Evolutionary conservation across 805 yeast genomes (phyloP), one percentile per base, ranked within the genome.

Genomic region (Lachancea nothofagi): DNA sequence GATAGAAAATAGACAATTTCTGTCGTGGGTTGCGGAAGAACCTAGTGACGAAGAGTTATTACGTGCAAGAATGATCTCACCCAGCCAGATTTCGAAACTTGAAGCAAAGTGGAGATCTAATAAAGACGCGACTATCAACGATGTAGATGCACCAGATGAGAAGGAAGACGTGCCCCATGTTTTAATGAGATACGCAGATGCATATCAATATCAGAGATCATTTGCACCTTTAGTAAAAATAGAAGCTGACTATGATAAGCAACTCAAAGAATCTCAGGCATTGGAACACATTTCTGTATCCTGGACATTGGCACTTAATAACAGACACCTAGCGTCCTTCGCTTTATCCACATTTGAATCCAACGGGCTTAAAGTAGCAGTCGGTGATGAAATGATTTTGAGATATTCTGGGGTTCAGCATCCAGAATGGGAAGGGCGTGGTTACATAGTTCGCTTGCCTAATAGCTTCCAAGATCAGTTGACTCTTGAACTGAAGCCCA

Each of bases 41-140:
- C 95, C 96, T 0, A 52, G 69, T 1, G 87, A 80, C 40, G 85
- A 76, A 21, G 83, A 80, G 34, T 59, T 69, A 41, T 53, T 77
- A n/a, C 65, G 65, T 33, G 71, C 88, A 1, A 70, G 74, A 30
- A 55, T 69, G n/a, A 71, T 84, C 23, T 66, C 81, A 0, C 72
- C 76, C 30, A 68, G 75, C 20, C 87, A 85, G 59, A 83, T 88
- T 22, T 58, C 78, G 2, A 75, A 77, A 50, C 66, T 89, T 33
- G 97, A 88, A 59, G 78, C 81, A 1, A 77, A 80, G 54, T 88
- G 96, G 96, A 73, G 83, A 52, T 67, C 76, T 20, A 77, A 86
- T 54, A 72, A 77, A 46, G 71, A 74, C 38, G 87, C 90, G 3
- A 80, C 86, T 1, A 65, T 85, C n/a, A 73, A 69, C 21, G 95